A percentile compares a stretch with the other conserved stretches of the same genome.
These are phyloP conservation scores for Hordeum vulgare DNA, from an alignment of 176 grass and related monocot species.

Conservation along the genomic window DNA sequence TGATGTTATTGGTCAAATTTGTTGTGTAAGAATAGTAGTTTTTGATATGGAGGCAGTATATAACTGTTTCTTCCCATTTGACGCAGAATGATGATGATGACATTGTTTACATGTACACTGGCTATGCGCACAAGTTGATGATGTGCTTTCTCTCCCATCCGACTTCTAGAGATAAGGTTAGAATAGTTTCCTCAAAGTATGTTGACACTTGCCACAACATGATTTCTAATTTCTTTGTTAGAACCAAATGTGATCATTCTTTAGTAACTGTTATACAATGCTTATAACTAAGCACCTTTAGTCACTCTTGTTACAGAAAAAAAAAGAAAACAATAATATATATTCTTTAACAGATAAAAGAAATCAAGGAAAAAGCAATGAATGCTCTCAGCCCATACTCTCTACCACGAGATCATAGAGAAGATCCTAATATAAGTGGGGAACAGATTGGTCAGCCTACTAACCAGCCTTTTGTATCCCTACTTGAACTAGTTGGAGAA, in stretches of 20 bases:
- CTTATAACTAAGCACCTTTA: background rate
- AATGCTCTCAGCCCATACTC: slow-evolving; percentile 62
- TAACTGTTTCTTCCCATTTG: slow-evolving; percentile 25
- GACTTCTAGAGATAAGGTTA: slow-evolving; percentile 78
- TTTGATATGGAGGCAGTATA: background rate
- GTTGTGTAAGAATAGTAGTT: background rate
- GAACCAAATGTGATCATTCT: background rate
- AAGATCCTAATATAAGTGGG: slow-evolving; percentile 36
- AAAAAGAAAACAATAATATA: background rate
- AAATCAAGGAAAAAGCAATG: slow-evolving; percentile 97
- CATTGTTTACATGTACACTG: slow-evolving; percentile 88
- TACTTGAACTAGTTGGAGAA: slow-evolving; percentile 82
- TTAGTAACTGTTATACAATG: background rate
- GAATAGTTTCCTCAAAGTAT: slow-evolving; percentile 20
- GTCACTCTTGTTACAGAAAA: background rate
- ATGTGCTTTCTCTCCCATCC: slow-evolving; percentile 95
- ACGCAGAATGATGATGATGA: slow-evolving; percentile 96
- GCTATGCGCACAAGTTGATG: slow-evolving; percentile 93
- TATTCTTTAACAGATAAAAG: slow-evolving; percentile 72
- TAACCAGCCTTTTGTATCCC: slow-evolving; percentile 69
- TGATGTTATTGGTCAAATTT: background rate
- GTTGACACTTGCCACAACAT: background rate
- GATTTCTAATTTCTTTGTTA: slow-evolving; percentile 15
- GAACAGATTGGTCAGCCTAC: slow-evolving; percentile 34
- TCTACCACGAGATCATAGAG: slow-evolving; percentile 34